Evolutionary conservation across 805 yeast genomes (phyloP).

Genomic region (Ascoidea tarda): DNA sequence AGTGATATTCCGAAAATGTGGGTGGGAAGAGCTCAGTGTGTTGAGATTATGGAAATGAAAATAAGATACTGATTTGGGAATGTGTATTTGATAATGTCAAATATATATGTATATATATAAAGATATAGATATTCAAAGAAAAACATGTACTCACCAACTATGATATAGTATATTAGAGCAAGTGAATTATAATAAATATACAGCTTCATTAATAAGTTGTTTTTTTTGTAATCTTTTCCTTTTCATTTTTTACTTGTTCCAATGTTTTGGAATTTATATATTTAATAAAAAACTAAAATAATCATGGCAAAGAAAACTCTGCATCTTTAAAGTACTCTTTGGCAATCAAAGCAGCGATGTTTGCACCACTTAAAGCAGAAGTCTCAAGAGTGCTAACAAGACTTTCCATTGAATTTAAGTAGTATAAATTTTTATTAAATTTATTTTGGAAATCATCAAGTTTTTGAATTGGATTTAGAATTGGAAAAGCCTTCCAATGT

Average conservation of each 20-base stretch:
- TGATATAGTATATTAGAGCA: too few species aligned
- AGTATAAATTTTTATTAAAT: constrained; percentile 23
- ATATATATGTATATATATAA: too few species aligned
- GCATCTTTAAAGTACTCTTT: constrained; percentile 2
- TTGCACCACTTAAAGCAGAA: constrained; percentile 32
- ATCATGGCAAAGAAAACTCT: background rate
- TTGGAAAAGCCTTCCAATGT: constrained; percentile 31
- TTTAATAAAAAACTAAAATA: too few species aligned
- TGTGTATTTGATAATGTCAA: too few species aligned
- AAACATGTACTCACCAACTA: too few species aligned
- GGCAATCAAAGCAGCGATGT: constrained; percentile 29
- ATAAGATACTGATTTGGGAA: too few species aligned
- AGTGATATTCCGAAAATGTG: background rate
- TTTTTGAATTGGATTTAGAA: constrained; percentile 16
- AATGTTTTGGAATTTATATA: too few species aligned
- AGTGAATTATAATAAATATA: too few species aligned
- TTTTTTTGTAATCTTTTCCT: too few species aligned
- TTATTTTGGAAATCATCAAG: constrained; percentile 16
- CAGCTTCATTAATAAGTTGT: too few species aligned
- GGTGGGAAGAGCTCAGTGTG: background rate
- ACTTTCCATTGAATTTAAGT: constrained; percentile 29
- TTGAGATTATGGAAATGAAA: background rate
- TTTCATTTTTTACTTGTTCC: too few species aligned
- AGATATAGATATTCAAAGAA: too few species aligned
- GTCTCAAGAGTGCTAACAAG: constrained; percentile 41